Percentiles rank a stretch among this genome's conserved stretches.
phyloP scores from a whole-genome alignment of 352 stramenopile genomes.

The Globisporangium emineosum region DNA sequence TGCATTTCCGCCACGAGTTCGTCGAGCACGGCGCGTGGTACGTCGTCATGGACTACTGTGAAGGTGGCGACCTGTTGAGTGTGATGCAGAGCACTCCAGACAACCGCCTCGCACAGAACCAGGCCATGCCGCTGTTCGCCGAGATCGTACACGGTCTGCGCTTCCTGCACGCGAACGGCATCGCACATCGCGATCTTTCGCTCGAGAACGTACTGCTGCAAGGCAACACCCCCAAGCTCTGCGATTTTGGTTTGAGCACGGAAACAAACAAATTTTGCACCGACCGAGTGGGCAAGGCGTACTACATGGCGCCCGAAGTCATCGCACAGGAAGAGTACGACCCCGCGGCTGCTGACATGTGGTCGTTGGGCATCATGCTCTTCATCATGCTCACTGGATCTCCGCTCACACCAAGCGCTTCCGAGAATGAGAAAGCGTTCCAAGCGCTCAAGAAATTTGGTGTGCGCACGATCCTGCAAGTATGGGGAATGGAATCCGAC shows the following conservation, averaged over 20 bases:
- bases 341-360: slow-evolving; percentile 48
- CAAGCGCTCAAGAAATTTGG: slow-evolving; percentile 43
- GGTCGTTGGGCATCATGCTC: slow-evolving; percentile 65
- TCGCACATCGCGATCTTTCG: background rate
- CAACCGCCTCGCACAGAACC: no score
- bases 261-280: slow-evolving; percentile 23
- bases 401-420: slow-evolving; percentile 28
- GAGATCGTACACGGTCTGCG: slow-evolving; percentile 24
- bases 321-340: slow-evolving; percentile 36
- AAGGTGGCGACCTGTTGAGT: slow-evolving; percentile 41
- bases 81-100: slow-evolving; percentile 22
- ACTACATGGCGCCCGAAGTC: slow-evolving; percentile 65
- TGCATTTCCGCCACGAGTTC: slow-evolving; percentile 40
- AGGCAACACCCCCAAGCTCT: slow-evolving; percentile 17
- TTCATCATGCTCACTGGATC: slow-evolving; percentile 58
- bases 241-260: slow-evolving; percentile 22
- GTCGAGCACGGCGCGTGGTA: slow-evolving; percentile 38
- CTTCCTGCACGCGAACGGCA: background rate
- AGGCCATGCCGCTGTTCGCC: no score
- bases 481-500: slow-evolving; percentile 41
- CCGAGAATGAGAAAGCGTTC: slow-evolving; percentile 31
- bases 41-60: slow-evolving; percentile 56
- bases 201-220: slow-evolving; percentile 15
- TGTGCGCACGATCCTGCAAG: slow-evolving; percentile 45
- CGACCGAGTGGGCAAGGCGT: slow-evolving; percentile 25